Evolutionary conservation across 805 yeast species (phyloP), one percentile per base, ranked within the genome.

Genomic region (Starmerella bombicola): DNA sequence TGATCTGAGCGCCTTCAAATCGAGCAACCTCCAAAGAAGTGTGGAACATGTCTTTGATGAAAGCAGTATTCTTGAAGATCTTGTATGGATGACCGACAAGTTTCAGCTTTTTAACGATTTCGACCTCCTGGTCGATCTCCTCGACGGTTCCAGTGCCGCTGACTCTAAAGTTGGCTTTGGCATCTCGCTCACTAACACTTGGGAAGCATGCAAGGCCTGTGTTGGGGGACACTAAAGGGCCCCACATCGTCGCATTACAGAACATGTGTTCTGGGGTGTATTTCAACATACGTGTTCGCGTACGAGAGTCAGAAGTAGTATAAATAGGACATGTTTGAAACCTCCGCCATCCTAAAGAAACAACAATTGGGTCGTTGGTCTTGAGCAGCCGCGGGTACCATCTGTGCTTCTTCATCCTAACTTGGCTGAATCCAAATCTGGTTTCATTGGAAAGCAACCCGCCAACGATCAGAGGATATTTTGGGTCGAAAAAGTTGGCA

Each of bases 181-280:
- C 83, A 35, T 79, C 79, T 52, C 74, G 71, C 51, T 78, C 77
- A 36, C 93, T 84, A 20, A 91, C 91, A 41, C 80, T 70, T 56
- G 86, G 93, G 47, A 88, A 82, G 35, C 94, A 97, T 62, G 95
- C 88, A 61, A 91, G 93, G 1, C 97, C 93, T 0, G 98, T 88
- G 57, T 88, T 88, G 30, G 98, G 98, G 1, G 96, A 84, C 38
- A 88, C 95, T 41, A 91, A 69, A 10, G 99, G 99, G 1, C 98
- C 98, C 57, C 85, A 91, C 61, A 91, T 85, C 24, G 95, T 80
- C 1, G 95, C 96, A 57, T 79, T 77, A 69, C 98, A 91, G 59
- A 80, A 88, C 19, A 95, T 83, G 61, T 91, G 99, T 57, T 91
- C 99, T 6, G 98, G 98, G 0, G 98, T 91, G 60, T 91, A 91